phyloP scores from a whole-genome alignment of 768 basidiomycete species.

The Boletus sensibilis region DNA sequence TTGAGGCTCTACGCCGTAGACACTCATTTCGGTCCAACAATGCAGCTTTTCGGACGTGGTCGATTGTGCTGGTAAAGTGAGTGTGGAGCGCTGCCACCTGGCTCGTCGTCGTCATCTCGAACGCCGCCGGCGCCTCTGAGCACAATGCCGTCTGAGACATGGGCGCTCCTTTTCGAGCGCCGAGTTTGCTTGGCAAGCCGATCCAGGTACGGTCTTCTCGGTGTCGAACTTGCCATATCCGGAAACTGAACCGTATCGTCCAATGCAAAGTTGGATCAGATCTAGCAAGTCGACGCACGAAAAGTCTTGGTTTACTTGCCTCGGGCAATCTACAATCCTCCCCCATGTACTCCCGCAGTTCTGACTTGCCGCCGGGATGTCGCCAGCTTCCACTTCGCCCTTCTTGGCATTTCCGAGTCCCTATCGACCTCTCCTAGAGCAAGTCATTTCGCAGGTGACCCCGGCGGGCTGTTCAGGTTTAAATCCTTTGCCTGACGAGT shows the following conservation, averaged over 20 bases:
- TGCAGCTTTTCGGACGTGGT: not conserved
- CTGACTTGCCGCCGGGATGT: not conserved
- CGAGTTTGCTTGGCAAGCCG: not conserved
- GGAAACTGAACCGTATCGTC: not conserved
- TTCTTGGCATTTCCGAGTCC: not conserved
- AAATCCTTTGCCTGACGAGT: not conserved
- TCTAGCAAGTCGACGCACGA: not conserved
- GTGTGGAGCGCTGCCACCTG: conserved; percentile 2
- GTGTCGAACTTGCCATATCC: conserved; percentile 8
- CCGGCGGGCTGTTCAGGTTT: not conserved
- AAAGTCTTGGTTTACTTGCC: not conserved
- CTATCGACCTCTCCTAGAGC: not conserved
- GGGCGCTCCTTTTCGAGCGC: not conserved
- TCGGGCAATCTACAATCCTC: too few species aligned
- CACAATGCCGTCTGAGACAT: conserved; percentile 10
- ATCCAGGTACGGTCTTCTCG: conserved; percentile 8
- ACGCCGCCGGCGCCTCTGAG: not conserved
- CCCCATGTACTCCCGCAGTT: not conserved
- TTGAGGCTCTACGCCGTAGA: not conserved
- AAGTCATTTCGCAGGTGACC: not conserved
- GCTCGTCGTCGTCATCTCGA: not conserved
- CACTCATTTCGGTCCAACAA: conserved; percentile 11
- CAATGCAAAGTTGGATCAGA: not conserved
- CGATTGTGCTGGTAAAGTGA: not conserved
- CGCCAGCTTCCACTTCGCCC: not conserved